These are phyloP conservation scores for Rutstroemia sp. DNA, from an alignment of 2,329 filamentous ascomycete species.

Conservation along the genomic window DNA sequence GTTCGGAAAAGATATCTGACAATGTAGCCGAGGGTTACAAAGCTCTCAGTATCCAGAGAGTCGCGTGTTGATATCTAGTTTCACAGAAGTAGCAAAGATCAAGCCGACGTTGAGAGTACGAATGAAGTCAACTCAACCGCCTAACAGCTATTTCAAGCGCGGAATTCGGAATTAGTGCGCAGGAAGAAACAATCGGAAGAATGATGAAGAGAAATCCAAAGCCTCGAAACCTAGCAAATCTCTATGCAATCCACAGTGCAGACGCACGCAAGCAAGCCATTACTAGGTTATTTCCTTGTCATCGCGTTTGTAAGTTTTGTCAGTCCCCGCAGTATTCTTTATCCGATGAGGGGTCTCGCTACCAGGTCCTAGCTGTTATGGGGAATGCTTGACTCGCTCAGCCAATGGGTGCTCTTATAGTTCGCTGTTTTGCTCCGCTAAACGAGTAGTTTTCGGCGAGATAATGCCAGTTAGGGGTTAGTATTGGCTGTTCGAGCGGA, in stretches of 20 bases:
- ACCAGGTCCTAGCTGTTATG: no score
- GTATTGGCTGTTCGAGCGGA: no score
- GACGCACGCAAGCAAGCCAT: no score
- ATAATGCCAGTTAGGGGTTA: no score
- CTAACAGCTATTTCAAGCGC: slow-evolving; percentile 26
- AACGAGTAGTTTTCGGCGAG: no score
- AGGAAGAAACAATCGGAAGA: slow-evolving; percentile 3
- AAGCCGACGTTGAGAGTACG: neutral
- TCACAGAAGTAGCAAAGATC: no score
- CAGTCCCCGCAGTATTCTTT: slow-evolving; percentile 3
- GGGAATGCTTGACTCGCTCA: no score
- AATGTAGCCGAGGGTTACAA: neutral
- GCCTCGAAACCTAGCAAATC: neutral
- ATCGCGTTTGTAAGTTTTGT: neutral
- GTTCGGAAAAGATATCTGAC: neutral
- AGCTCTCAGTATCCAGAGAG: no score
- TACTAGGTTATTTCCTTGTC: neutral
- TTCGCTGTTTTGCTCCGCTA: no score
- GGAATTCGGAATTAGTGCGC: slow-evolving; percentile 33
- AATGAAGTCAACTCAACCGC: neutral
- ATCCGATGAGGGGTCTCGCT: neutral
- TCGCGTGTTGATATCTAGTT: no score
- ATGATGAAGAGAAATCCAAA: neutral
- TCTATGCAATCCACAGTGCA: neutral
- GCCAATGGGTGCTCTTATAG: no score